Base-by-base conservation (phyloP, 2,329 filamentous ascomycete species). In the Fusarium keratoplasticum region DNA sequence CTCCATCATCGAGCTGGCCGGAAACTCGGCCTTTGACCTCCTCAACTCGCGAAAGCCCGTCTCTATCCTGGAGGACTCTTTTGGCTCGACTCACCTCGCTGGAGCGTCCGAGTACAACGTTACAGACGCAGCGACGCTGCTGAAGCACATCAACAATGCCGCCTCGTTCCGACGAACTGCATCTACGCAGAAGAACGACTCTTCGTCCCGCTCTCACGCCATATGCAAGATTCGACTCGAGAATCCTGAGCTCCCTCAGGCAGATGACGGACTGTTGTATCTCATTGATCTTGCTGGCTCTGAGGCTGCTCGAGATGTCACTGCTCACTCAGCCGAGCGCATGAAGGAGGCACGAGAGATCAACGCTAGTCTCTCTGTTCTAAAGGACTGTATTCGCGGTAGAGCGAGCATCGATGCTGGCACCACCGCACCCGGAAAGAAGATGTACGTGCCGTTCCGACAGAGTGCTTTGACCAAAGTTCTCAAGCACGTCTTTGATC, bases 351-450 rank as follows among this genome's bases (percentile, higher is more conserved):
- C 85, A 5, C 80, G 82, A 14, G 83, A 87, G 75, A 87, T 88
- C 79, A 87, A 87, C 72, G 82, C 79, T 10, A 87, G 85, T 67
- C 81, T 88, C 0, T 87, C 86, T 0, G 82, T 85, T 0, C 81
- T 89, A 3, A 88, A 89, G 68, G 87, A 88, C 71, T 89, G 87
- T 66, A 89, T 89, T 59, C 83, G 86, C 1, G 85, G 83, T 2
- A 83, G 84, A 42, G 83, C 84, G 1, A 76, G 82, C 36, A 73
- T 81, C 0, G 83, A 86, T 50, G 77, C 78, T 20, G 22, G 65
- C 63, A 11, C 66, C 42, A 20, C 66, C 61, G 33, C 31, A 25
- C 64, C 9, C 76, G 69, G 66, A 5, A 83, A 82, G 73, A 81
- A 80, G 60, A 77, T 80, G 0, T 83, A 86, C 61, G 80, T 88